A percentile compares a stretch with the other conserved stretches of the same genome.
phyloP scores from a whole-genome alignment of 331 rosid species.

The Malus hybrid region DNA sequence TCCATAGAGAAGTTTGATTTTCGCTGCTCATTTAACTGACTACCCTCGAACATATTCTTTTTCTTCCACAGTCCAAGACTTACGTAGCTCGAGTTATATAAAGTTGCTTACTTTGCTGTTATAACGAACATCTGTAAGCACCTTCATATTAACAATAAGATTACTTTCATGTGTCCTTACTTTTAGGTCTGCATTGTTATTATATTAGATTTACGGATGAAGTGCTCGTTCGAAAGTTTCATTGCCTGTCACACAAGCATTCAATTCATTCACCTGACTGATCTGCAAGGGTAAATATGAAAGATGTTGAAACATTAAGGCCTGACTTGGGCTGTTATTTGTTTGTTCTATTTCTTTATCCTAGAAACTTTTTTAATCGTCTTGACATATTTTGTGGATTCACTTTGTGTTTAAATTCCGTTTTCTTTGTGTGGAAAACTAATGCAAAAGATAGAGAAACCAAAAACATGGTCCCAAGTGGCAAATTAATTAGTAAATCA shows the following conservation, averaged over 20 bases:
- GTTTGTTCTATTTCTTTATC: background rate
- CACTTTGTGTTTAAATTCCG: background rate
- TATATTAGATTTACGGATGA: background rate
- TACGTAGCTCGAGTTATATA: constrained; percentile 4
- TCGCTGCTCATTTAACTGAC: background rate
- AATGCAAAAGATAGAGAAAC: background rate
- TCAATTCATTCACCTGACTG: background rate
- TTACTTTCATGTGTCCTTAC: background rate
- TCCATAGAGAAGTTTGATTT: constrained; percentile 25
- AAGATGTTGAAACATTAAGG: too few relatives aligned
- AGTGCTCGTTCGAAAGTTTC: background rate
- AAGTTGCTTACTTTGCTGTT: background rate
- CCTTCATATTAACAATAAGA: constrained; percentile 12
- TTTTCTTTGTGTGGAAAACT: background rate
- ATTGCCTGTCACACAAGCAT: too few relatives aligned
- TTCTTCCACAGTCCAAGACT: background rate
- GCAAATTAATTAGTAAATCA: background rate
- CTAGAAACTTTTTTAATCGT: too few relatives aligned
- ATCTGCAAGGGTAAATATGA: background rate
- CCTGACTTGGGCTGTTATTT: too few relatives aligned
- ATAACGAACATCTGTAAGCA: constrained; percentile 10
- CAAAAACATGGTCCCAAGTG: background rate
- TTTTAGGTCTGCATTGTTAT: too few relatives aligned
- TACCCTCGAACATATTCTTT: background rate
- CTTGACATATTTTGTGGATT: background rate